Conservation (phyloP, 2,329 filamentous ascomycete genomes). For the Aspergillus glaucus region DNA sequence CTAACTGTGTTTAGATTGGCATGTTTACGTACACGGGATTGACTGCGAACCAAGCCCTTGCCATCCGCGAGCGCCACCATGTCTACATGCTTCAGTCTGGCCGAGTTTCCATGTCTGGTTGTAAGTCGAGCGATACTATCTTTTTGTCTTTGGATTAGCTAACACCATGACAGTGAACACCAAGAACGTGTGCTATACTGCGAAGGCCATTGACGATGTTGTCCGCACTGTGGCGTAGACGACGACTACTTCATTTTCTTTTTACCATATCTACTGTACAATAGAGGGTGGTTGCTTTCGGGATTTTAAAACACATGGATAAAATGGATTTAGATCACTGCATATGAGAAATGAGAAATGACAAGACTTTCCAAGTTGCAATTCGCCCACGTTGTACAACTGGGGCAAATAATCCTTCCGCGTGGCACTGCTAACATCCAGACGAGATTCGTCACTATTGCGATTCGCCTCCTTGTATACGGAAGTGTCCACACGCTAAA, state of each 20-base stretch:
- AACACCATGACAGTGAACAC: slow-evolving; percentile 5
- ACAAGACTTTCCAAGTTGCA: no score
- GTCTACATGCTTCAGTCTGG: slow-evolving; percentile 16
- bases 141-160: background rate
- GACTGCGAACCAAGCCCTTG: slow-evolving; percentile 7
- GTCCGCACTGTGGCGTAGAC: slow-evolving; percentile 6
- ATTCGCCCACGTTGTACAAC: no score
- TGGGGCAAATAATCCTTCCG: no score
- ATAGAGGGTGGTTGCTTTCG: background rate
- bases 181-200: slow-evolving; percentile 11
- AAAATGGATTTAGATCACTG: no score
- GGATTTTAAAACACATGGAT: no score
- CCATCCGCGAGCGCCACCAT: slow-evolving; percentile 11
- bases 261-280: background rate
- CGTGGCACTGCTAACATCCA: no score
- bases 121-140: slow-evolving; percentile 7
- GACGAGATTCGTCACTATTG: no score
- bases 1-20: slow-evolving; percentile 8
- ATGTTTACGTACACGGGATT: slow-evolving; percentile 17
- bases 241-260: background rate
- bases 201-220: slow-evolving; percentile 12
- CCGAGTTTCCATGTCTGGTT: slow-evolving; percentile 14
- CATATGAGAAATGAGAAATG: no score
- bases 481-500: no score
- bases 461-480: no score